phyloP scores from a whole-genome alignment of 768 basidiomycete species.

The Pleurotus cornucopiae region DNA sequence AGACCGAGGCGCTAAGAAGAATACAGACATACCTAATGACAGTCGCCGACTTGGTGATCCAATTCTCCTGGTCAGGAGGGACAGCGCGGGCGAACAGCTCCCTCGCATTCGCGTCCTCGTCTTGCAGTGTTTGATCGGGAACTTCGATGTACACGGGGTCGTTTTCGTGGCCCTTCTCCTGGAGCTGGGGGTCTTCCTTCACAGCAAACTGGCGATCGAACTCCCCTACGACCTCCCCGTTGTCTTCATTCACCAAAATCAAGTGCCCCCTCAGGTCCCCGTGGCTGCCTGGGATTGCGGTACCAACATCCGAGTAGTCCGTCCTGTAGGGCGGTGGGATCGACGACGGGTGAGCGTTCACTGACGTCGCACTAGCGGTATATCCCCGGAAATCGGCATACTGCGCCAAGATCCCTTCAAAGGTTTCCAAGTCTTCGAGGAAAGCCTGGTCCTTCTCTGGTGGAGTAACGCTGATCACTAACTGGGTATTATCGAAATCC shows the following conservation, averaged over 20 bases:
- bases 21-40: constrained; percentile 50
- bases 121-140: constrained; percentile 39
- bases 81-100: constrained; percentile 59
- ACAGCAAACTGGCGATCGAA: constrained; percentile 55
- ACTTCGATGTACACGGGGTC: constrained; percentile 75
- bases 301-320: constrained; percentile 11
- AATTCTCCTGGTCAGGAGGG: constrained; percentile 65
- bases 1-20: not conserved
- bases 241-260: constrained; percentile 68
- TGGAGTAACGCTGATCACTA: constrained; percentile 31
- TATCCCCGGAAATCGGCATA: constrained; percentile 46
- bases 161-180: constrained; percentile 43
- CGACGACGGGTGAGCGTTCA: not conserved
- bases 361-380: not conserved
- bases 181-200: constrained; percentile 54
- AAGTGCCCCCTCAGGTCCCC: constrained; percentile 52
- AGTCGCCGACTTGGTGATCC: constrained; percentile 60
- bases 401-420: constrained; percentile 64
- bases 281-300: constrained; percentile 18
- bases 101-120: constrained; percentile 36
- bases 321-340: not conserved
- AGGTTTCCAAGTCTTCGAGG: constrained; percentile 54
- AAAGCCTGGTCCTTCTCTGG: constrained; percentile 28
- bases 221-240: constrained; percentile 68
- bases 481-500: constrained; percentile 29